phyloP scores from a whole-genome alignment of 306 rosid species.

The Ormosia semicastrata region DNA sequence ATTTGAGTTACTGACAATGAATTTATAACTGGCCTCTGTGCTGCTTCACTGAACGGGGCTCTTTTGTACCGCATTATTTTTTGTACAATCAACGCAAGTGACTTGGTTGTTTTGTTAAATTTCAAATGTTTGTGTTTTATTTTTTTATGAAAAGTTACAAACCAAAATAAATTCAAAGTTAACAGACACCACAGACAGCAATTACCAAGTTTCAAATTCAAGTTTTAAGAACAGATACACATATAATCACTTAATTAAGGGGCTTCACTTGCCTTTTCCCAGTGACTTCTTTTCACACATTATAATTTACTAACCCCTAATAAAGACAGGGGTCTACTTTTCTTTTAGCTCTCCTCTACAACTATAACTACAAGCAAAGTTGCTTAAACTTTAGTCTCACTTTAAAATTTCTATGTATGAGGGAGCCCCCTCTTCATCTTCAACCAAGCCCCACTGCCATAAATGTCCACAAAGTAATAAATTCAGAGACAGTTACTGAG shows the following conservation, averaged over 20 bases:
- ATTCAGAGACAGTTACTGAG: slow-evolving; percentile 35
- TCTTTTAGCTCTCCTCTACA: slow-evolving; percentile 22
- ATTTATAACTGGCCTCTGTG: slow-evolving; percentile 52
- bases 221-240: neutral
- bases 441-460: slow-evolving; percentile 34
- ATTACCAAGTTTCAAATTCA: neutral
- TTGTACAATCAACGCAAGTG: neutral
- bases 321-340: slow-evolving; percentile 66
- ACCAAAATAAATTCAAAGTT: neutral
- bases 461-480: slow-evolving; percentile 44
- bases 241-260: neutral
- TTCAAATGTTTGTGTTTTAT: neutral
- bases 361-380: neutral
- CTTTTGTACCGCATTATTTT: neutral
- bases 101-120: neutral
- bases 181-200: neutral
- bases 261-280: neutral
- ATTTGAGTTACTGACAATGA: slow-evolving; percentile 53
- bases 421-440: neutral
- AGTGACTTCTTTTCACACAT: neutral
- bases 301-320: slow-evolving; percentile 21
- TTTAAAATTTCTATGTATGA: neutral
- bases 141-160: neutral
- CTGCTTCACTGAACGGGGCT: slow-evolving; percentile 13
- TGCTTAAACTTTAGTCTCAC: neutral